Base-by-base conservation (phyloP, 2,329 filamentous ascomycete species). In the Cladosporium phlei region DNA sequence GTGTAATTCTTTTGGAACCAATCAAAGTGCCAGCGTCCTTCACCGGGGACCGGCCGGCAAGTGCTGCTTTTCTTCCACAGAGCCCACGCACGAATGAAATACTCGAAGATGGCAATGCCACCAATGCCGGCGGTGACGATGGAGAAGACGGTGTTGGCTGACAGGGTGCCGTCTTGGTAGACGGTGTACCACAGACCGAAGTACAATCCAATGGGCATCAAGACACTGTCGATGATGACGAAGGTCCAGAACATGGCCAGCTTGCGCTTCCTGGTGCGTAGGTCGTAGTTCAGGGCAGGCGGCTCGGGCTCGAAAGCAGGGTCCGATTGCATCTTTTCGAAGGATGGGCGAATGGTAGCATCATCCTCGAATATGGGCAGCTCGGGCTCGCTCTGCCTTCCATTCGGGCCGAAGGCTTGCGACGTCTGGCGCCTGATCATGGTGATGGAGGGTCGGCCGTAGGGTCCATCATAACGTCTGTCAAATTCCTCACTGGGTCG, bases 131-230 rank as follows among this genome's bases (percentile, higher is more conserved):
- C 74, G 1, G 75, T 78, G 53, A 75, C 75, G 53, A 78, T 77
- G 52, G 70, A 73, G 63, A 77, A 77, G 55, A 76, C 65, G 27
- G 70, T 68, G 40, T 75, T 76, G 34, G 71, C 69, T 1, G 69
- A 70, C 24, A 82, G 59, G 51, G 69, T 65, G 32, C 43, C 44
- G 6, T 47, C 21, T 28, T 35, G 24, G 20, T 54, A 40, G 8
- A 77, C 75, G 52, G 69, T 70, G 52, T 81, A 81, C 75, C 76
- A 80, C 28, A 83, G 66, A 38, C 73, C 69, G 66, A 78, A 83
- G 64, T 82, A 83, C 2, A 83, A 67, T 3, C 69, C 72, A 49
- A 82, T 69, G 14, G 79, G 79, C 63, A 80, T 76, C 47, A 68
- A 73, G 49, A 80, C 67, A 40, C 74, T 77, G 63, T 83, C 79